Evolutionary conservation across 2,329 filamentous ascomycete genomes (phyloP), one percentile per base, ranked within the genome.

Genomic region (Aspergillus ibericus): DNA sequence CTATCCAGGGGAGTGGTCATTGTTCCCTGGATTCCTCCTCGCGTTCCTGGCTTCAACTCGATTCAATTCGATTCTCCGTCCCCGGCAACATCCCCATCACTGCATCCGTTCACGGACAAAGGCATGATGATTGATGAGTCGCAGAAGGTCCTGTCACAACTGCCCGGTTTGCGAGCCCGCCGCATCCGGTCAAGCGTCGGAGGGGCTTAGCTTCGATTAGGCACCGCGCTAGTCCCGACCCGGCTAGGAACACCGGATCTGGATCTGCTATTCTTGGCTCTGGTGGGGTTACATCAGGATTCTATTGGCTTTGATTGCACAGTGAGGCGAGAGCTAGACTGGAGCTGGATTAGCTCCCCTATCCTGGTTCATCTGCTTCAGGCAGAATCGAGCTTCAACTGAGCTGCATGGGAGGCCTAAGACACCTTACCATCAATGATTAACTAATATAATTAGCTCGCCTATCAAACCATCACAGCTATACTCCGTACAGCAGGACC

Each of bases 261-360:
- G 20, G 50, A 53, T 53, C 50, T 53, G 50, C 50, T 53, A 53
- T 53, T 53, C 35, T 53, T 29, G 25, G 51, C 51, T n/a, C 35
- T 15, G n/a, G 38, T 40, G 50, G 35, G 20, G 35, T 15, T n/a
- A 29, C 16, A 16, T n/a, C 10, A 15, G 2, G 3, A 10, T 13
- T n/a, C 9, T 38, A 53, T 53, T 53, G 36, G 36, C 10, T 44
- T 5, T 3, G 1, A 3, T 15, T 15, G 3, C 5, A 12, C 13
- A 53, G 38, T 32, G 51, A 53, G 51, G 51, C 51, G 13, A 18
- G n/a, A 22, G 25, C 36, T 53, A 42, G 29, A 25, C 51, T 36
- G 3, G 5, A 8, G n/a, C n/a, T 22, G 34, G 51, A 40, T 32
- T 44, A 34, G 51, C 12, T 36, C 12, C 25, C 3, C 16, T 53